Evolutionary conservation across 129 eudicot species (phyloP).

Genomic region (Artemisia annua): DNA sequence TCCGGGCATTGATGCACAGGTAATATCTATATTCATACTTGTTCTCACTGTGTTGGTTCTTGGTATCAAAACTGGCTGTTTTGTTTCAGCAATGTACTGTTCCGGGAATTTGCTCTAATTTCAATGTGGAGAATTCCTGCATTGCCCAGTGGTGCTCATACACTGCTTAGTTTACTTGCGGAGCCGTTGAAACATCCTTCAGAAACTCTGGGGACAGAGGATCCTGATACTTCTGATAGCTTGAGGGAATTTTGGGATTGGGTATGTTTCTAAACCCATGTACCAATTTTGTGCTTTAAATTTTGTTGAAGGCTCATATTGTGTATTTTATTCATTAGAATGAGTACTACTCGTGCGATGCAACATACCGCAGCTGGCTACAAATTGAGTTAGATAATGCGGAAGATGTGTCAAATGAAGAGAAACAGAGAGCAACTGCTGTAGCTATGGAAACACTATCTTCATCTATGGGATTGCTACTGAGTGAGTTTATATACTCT

Average conservation of each 20-base stretch:
- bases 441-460: constrained; percentile 68
- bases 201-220: constrained; percentile 55
- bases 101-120: constrained; percentile 90
- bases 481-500: constrained; percentile 50
- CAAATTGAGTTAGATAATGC: constrained; percentile 73
- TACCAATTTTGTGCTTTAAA: constrained; percentile 11
- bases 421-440: constrained; percentile 52
- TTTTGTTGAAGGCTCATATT: background rate
- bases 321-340: constrained; percentile 46
- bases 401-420: constrained; percentile 65
- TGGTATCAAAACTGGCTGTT: background rate
- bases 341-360: constrained; percentile 97
- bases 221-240: constrained; percentile 65
- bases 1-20: constrained; percentile 85
- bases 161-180: constrained; percentile 85
- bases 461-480: constrained; percentile 61
- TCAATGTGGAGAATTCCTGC: constrained; percentile 98
- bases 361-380: constrained; percentile 92
- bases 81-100: constrained; percentile 69
- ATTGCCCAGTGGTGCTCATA: constrained; percentile 92
- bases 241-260: constrained; percentile 91
- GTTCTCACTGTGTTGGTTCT: constrained; percentile 14
- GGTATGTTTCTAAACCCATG: constrained; percentile 52
- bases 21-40: constrained; percentile 18
- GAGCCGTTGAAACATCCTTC: constrained; percentile 85